Base-by-base conservation (phyloP, 78 protist genomes). In the Polysphondylium violaceum region DNA sequence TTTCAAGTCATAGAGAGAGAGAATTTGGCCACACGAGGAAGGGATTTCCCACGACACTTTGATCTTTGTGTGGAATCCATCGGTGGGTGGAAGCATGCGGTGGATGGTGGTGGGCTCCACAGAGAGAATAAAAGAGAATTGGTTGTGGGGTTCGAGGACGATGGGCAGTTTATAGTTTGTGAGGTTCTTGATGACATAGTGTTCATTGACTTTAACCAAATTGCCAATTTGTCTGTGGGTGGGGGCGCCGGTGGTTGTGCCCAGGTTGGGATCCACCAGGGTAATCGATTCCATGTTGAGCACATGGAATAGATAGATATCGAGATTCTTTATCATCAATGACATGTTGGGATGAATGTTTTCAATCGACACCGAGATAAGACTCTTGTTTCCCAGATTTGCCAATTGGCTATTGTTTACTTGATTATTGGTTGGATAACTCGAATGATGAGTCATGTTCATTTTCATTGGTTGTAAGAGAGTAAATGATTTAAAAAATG, bases 21-120 rank as follows among this genome's bases (percentile, higher is more conserved):
- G 40, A 36, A 83, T 72, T 21, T 83, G 77, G n/a, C 91, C 91
- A 36, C 64, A 5, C 2, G 91, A 55, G 19, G 44, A 40, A n/a
- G 91, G 58, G 9, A 83, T 59, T 2, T 53, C 38, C 91, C 91
- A 83, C 8, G 71, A 53, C 40, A 69, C 5, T 63, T 67, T 61
- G 8, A 83, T 27, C 63, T 83, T 83, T 19, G 91, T 69, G 65
- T 69, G 63, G 50, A 83, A 83, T 3, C 91, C 91, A 25, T 67
- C 74, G 0, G 35, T n/a, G 17, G 77, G 79, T 40, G 61, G 61
- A 31, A 83, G 17, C 25, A 16, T n/a, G 25, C 69, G 47, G 29
- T 83, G 91, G 19, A 83, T 27, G 17, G 91, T 38, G 3, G 47
- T 43, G 2, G 91, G 79, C 33, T 47, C 67, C 19, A 83, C 36